phyloP scores from a whole-genome alignment of 2,329 filamentous ascomycete genomes.

The Pseudogymnoascus sp. region DNA sequence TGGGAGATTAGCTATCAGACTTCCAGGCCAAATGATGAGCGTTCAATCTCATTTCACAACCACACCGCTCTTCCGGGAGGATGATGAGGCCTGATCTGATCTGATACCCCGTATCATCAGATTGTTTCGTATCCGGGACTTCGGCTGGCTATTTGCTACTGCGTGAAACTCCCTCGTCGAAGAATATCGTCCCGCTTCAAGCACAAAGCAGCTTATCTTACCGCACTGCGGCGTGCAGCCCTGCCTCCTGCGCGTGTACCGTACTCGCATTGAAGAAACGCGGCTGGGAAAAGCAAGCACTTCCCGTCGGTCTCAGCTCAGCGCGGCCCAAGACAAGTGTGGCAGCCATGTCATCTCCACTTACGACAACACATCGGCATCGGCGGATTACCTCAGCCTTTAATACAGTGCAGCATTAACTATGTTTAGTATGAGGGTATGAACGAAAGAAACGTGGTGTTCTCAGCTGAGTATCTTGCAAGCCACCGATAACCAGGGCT shows the following conservation, averaged over 20 bases:
- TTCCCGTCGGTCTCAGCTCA: background rate
- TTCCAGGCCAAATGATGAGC: background rate
- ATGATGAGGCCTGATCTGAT: background rate
- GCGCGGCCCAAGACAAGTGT: background rate
- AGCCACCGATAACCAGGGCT: background rate
- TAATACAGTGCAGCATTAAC: background rate
- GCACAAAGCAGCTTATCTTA: background rate
- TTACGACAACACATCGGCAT: background rate
- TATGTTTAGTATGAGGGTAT: background rate
- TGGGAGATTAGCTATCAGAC: slow-evolving; percentile 2
- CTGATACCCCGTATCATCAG: slow-evolving; percentile 1
- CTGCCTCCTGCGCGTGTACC: background rate
- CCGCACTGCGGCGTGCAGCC: background rate
- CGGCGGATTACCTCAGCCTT: background rate
- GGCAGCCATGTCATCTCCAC: slow-evolving; percentile 2
- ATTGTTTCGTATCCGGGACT: background rate
- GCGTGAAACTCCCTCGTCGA: background rate
- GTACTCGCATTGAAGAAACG: slow-evolving; percentile 6
- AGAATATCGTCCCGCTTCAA: background rate
- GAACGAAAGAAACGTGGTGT: background rate
- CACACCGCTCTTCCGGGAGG: background rate
- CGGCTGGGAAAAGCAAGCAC: background rate
- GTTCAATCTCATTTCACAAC: background rate
- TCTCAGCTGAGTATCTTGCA: background rate
- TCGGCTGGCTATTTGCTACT: background rate